Conservation (phyloP, 768 basidiomycete species). For the Chalciporus chontae region DNA sequence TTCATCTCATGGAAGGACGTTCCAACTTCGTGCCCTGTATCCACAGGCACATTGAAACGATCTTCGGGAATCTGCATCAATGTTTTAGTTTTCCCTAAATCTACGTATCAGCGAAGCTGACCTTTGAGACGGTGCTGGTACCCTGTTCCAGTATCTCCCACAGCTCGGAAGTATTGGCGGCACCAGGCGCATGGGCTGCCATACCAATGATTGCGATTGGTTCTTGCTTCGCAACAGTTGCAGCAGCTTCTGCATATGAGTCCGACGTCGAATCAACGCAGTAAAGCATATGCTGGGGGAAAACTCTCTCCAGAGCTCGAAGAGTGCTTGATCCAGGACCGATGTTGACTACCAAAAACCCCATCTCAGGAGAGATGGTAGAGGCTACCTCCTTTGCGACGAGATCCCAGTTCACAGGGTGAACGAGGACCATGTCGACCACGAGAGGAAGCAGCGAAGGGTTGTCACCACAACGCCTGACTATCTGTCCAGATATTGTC, state of each 20-base stretch:
- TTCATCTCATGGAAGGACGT: conserved; percentile 42
- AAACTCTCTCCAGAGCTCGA: conserved; percentile 36
- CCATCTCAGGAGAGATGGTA: conserved; percentile 9
- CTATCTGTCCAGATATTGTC: conserved; percentile 39
- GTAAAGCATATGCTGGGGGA: conserved; percentile 21
- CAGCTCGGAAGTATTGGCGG: conserved; percentile 41
- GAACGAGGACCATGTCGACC: conserved; percentile 38
- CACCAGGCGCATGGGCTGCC: conserved; percentile 55
- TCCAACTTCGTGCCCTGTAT: conserved; percentile 23
- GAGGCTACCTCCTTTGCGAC: conserved; percentile 33
- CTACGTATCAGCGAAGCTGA: conserved; percentile 23
- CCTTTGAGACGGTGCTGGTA: conserved; percentile 54
- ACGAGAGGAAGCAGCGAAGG: conserved; percentile 39
- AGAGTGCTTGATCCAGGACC: conserved; percentile 45
- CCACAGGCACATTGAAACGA: conserved; percentile 50
- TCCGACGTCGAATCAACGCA: conserved; percentile 16
- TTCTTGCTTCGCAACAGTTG: conserved; percentile 32
- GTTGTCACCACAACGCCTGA: conserved; percentile 20
- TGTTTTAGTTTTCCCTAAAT: not conserved
- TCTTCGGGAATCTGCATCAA: conserved; percentile 52
- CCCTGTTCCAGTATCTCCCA: conserved; percentile 62
- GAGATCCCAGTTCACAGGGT: conserved; percentile 52
- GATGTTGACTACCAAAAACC: conserved; percentile 43
- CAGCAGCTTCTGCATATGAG: not conserved
- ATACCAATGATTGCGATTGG: conserved; percentile 72